Evolutionary conservation across 169 alveolate genomes (phyloP).

Genomic region (Cryptosporidium viatorum): DNA sequence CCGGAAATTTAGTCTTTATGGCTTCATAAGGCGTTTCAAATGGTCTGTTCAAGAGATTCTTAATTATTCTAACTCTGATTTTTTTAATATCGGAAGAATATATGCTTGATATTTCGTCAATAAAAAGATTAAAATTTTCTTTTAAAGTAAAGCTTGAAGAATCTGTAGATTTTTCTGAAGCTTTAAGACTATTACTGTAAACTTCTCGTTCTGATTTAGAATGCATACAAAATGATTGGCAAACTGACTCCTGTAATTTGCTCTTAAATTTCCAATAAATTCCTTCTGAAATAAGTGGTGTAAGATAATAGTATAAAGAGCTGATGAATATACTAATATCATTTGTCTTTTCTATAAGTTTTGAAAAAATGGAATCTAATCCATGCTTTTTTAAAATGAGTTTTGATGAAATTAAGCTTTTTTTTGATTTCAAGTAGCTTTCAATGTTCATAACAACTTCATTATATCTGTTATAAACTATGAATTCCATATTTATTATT

Average conservation of each 20-base stretch:
- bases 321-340: constrained; percentile 13
- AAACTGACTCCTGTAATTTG: constrained; percentile 15
- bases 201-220: neutral
- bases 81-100: constrained; percentile 21
- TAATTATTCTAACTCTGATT: constrained; percentile 20
- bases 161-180: neutral
- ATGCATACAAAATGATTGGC: constrained; percentile 33
- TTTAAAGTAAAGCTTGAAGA: neutral
- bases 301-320: constrained; percentile 48
- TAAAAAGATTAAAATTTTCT: constrained; percentile 27
- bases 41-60: constrained; percentile 47
- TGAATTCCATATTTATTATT: neutral
- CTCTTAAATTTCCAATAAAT: constrained; percentile 13
- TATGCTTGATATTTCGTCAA: constrained; percentile 15
- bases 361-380: constrained; percentile 11
- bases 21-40: constrained; percentile 66
- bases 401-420: constrained; percentile 32
- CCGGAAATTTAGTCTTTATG: constrained; percentile 18
- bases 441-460: constrained; percentile 4
- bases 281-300: constrained; percentile 58
- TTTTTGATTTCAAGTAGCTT: constrained; percentile 3
- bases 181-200: neutral
- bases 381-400: constrained; percentile 33
- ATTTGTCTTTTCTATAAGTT: constrained; percentile 28
- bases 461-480: neutral